A percentile compares a stretch with the other conserved stretches of the same genome.
Evolutionary conservation across 305 asterid species (phyloP).

Genomic region (Andrographis paniculata): DNA sequence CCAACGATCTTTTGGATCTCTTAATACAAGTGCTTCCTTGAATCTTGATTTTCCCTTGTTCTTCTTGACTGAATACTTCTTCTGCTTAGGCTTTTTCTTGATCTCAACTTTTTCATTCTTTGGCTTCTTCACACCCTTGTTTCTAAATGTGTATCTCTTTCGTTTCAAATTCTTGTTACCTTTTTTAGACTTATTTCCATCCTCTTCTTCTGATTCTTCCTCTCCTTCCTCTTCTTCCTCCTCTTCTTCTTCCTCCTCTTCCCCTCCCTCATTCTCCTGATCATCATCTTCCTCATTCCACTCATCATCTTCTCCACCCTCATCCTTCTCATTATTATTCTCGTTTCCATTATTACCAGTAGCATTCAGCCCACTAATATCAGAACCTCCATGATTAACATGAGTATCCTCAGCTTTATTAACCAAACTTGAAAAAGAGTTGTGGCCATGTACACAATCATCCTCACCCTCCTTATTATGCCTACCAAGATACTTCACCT

Average conservation of each 20-base stretch:
- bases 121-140: constrained; percentile 30
- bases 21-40: constrained; percentile 37
- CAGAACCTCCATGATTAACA: constrained; percentile 19
- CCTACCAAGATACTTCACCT: constrained; percentile 71
- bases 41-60: constrained; percentile 30
- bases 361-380: constrained; percentile 8
- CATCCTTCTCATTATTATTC: constrained; percentile 19
- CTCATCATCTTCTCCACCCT: constrained; percentile 12
- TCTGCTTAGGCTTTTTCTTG: constrained; percentile 27
- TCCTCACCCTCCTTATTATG: constrained; percentile 43
- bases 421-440: constrained; percentile 42
- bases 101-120: constrained; percentile 41
- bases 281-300: constrained; percentile 16
- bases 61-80: constrained; percentile 24
- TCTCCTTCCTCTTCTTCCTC: constrained; percentile 20
- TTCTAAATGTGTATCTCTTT: constrained; percentile 64
- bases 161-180: constrained; percentile 39
- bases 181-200: constrained; percentile 13
- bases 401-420: constrained; percentile 27
- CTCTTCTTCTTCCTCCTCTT: constrained; percentile 18
- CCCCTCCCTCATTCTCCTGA: constrained; percentile 19
- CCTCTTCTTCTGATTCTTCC: constrained; percentile 19
- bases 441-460: constrained; percentile 15
- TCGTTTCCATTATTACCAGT: constrained; percentile 16
- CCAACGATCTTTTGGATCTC: constrained; percentile 87